Conservation (phyloP, 2,329 filamentous ascomycete genomes). For the Tolypocladium album region DNA sequence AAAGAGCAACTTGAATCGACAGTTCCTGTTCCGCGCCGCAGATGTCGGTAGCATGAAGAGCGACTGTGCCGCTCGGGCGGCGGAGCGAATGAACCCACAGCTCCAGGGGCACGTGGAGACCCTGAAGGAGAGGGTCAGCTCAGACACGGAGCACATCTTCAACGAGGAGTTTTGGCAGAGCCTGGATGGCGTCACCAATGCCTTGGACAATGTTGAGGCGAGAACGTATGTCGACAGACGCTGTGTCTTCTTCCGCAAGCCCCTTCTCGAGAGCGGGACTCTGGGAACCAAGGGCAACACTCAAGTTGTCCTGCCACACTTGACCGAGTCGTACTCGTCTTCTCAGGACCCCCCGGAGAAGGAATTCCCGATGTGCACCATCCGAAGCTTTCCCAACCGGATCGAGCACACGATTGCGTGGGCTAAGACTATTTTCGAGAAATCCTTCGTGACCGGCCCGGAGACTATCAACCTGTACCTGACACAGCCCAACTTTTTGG, state of each 20-base stretch:
- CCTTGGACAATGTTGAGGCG: slow-evolving; percentile 93
- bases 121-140: slow-evolving; percentile 79
- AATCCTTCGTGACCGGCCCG: slow-evolving; percentile 83
- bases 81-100: slow-evolving; percentile 91
- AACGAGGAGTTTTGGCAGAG: slow-evolving; percentile 84
- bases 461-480: slow-evolving; percentile 93
- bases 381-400: slow-evolving; percentile 93
- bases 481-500: slow-evolving; percentile 81
- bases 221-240: slow-evolving; percentile 92
- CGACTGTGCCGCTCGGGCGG: slow-evolving; percentile 82
- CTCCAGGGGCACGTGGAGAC: slow-evolving; percentile 75
- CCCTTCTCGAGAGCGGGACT: slow-evolving; percentile 89
- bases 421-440: slow-evolving; percentile 92
- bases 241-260: slow-evolving; percentile 97
- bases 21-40: slow-evolving; percentile 88
- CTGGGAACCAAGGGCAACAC: slow-evolving; percentile 99
- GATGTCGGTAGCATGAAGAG: slow-evolving; percentile 97
- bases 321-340: slow-evolving; percentile 91
- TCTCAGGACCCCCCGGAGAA: slow-evolving; percentile 97
- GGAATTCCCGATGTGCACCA: slow-evolving; percentile 97
- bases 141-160: slow-evolving; percentile 89
- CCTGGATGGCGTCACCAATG: slow-evolving; percentile 90
- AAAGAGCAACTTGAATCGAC: slow-evolving; percentile 95
- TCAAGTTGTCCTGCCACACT: slow-evolving; percentile 79
- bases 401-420: slow-evolving; percentile 99